Evolutionary conservation across 163 green algal genomes (phyloP), one percentile per base, ranked within the genome.

Genomic region (Picocystis sp.): DNA sequence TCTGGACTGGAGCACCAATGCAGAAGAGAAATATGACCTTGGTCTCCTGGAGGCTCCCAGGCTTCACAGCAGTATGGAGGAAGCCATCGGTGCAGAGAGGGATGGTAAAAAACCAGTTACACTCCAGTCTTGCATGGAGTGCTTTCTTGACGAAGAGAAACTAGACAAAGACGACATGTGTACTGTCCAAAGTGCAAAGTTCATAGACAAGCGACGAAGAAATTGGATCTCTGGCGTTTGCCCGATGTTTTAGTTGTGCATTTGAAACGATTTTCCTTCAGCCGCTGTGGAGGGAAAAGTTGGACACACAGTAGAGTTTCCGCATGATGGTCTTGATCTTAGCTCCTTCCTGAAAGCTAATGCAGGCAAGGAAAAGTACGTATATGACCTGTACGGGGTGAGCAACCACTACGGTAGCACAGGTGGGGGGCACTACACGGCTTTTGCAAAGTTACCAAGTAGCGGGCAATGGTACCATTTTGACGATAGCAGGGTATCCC

Each of bases 391-490:
- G 19, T 95, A 77, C 52, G 88, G 82, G 0, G 81, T 97, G 3
- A 82, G 68, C 64, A 94, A 96, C 60, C 88, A 97, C 63, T 94
- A 76, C 43, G 88, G 88, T 21, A 76, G 73, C 15, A 50, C 92
- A 62, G 86, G 86, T 23, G 86, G 87, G 0, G 89, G 89, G 3
- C 89, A 97, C 72, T 97, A 97, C 77, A 96, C 84, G 0, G 89
- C 89, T 0, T 89, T 77, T 50, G 77, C 61, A 22, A 67, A 78
- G 45, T 59, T 86, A 62, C 70, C 69, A 2, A 74, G 29, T 14
- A 29, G 19, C 52, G 8, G 13, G 12, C 15, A 65, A 22, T 94
- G 86, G 87, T 76, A 84, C 61, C 71, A 64, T 47, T 95, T 89
- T 65, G 80, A 96, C 50, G 87, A 95, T 74, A 75, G 54, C 60